Evolutionary conservation across 2,329 filamentous ascomycete genomes (phyloP), one percentile per base, ranked within the genome.

Genomic region (Phyllosticta citriasiana): DNA sequence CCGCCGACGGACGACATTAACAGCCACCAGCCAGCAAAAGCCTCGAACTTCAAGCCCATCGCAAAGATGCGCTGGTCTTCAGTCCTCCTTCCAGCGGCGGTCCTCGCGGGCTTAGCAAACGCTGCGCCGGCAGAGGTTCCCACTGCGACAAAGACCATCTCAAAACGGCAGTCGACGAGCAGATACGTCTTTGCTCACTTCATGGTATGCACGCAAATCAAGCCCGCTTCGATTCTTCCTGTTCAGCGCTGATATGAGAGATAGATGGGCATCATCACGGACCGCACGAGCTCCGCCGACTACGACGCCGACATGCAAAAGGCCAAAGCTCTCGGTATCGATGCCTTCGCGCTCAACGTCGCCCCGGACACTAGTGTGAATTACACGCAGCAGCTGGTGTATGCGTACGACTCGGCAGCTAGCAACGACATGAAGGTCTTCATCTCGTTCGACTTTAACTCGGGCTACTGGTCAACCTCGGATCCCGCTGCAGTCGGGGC

Each of bases 311-410:
- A 70, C 58, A 70, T 70, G 64, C 56, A 65, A 47, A 59, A 62
- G 14, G 69, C 69, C 26, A 70, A 71, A 63, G 65, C 66, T 6
- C 66, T 68, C 16, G 69, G 69, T 53, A 72, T 72, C 57, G 70
- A 72, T 60, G 70, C 69, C 10, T 71, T 72, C 53, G 70, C 69
- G 1, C 67, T 72, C 27, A 71, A 72, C 64, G 69, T 72, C 60
- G 69, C 65, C 24, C 57, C 57, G 1, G 57, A 59, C 16, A 66
- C 60, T 0, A 67, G 68, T 50, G 57, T 40, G 22, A 55, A 55
- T 26, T 67, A 67, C 59, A 69, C 66, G 14, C 53, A 59, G 12
- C 69, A 69, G 57, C 66, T 70, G 30, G 61, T 57, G 9, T 68
- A 64, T 52, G 69, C 69, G 6, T 70, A 70, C 59, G 65, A 67